A percentile compares a stretch with the other conserved stretches of the same genome.
phyloP scores from a whole-genome alignment of 768 basidiomycete genomes.

The Tulasnella sp. region DNA sequence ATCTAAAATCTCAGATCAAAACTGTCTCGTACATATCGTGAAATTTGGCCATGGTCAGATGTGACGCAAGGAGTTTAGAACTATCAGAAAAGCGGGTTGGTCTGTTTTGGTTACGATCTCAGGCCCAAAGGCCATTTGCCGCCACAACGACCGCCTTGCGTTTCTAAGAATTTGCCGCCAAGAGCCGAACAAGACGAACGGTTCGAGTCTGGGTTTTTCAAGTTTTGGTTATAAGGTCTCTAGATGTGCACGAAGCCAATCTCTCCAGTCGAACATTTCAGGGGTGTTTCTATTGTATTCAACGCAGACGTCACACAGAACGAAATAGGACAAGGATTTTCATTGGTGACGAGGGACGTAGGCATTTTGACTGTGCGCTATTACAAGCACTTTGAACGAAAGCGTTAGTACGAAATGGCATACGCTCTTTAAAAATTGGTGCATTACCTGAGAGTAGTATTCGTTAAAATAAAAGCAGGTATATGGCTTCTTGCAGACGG shows the following conservation, averaged over 20 bases:
- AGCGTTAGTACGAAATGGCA: neutral
- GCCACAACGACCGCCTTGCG: too few relatives aligned
- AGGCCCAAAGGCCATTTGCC: too few relatives aligned
- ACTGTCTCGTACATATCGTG: too few relatives aligned
- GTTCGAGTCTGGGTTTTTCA: neutral
- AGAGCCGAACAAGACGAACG: neutral
- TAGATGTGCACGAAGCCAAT: neutral
- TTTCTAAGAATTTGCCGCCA: neutral
- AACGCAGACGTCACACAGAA: neutral
- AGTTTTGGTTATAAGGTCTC: neutral
- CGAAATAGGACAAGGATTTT: neutral
- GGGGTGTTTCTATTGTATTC: neutral
- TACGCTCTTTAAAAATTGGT: neutral
- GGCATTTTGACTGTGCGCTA: neutral
- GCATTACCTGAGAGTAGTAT: neutral
- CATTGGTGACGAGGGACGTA: neutral
- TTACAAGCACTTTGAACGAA: neutral
- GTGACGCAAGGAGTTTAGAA: too few relatives aligned
- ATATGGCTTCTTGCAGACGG: conserved; percentile 4
- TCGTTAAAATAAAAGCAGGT: neutral
- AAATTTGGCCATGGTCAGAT: too few relatives aligned
- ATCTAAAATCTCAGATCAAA: too few relatives aligned
- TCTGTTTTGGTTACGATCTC: too few relatives aligned
- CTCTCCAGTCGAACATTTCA: neutral
- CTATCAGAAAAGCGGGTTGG: too few relatives aligned